A percentile compares a stretch with the other conserved stretches of the same genome.
These are phyloP conservation scores for Lasiodiplodia citricola DNA, from an alignment of 2,329 filamentous ascomycete species.

Conservation along the genomic window DNA sequence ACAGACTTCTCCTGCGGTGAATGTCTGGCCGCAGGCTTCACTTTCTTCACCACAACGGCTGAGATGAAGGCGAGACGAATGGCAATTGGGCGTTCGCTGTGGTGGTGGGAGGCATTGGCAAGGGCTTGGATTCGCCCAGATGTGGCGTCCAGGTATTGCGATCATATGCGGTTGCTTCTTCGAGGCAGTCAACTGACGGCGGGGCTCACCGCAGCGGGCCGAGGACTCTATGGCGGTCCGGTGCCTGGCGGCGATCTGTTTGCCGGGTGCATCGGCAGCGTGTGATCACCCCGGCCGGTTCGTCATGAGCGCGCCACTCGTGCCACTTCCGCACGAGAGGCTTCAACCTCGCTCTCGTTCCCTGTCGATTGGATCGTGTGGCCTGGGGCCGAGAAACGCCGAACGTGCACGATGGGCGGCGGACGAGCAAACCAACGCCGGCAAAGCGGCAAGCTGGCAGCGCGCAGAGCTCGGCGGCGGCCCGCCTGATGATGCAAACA, in stretches of 20 bases:
- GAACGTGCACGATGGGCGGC: background rate
- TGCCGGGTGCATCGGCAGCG: conserved; percentile 4
- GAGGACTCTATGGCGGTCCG: background rate
- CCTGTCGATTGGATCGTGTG: conserved; percentile 9
- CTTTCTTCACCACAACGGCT: background rate
- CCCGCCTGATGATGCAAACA: conserved; percentile 22
- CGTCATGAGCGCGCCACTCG: conserved; percentile 21
- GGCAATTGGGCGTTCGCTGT: background rate
- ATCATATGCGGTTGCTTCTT: conserved; percentile 11
- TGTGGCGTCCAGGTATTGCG: background rate
- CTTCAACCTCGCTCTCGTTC: background rate
- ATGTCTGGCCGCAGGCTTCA: conserved; percentile 3
- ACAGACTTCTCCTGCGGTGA: conserved; percentile 1
- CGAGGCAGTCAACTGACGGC: conserved; percentile 19
- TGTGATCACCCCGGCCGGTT: conserved; percentile 20
- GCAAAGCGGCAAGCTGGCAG: conserved; percentile 10
- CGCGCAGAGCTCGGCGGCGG: conserved; percentile 11
- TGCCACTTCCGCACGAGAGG: conserved; percentile 5
- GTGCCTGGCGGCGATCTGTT: conserved; percentile 10
- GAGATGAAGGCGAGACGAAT: background rate
- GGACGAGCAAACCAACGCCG: background rate
- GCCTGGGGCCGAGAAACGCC: conserved; percentile 2
- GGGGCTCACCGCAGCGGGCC: conserved; percentile 5
- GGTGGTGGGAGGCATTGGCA: background rate
- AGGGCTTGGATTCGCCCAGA: background rate